Evolutionary conservation across 371 early-diverging fungal genomes (phyloP).

Genomic region (Rhizopus stolonifer): DNA sequence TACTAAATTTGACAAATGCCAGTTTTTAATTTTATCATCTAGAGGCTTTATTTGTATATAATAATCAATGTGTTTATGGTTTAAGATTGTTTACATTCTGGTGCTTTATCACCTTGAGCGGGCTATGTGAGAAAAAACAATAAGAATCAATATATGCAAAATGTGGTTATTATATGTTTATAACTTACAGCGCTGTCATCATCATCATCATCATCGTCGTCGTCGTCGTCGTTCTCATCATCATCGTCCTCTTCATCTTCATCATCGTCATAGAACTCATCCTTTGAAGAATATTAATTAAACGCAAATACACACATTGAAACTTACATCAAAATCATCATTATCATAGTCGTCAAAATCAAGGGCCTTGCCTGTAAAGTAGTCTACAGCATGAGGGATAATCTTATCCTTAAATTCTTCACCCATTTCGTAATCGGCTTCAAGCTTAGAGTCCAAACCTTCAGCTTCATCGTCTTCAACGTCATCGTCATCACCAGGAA

Average conservation of each 20-base stretch:
- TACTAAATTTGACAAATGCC: no score
- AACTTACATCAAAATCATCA: conserved; percentile 70
- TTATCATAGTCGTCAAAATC: conserved; percentile 67
- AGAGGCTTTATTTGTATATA: background rate
- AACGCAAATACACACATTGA: conserved; percentile 7
- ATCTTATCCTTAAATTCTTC: conserved; percentile 95
- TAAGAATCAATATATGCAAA: background rate
- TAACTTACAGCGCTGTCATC: conserved; percentile 37
- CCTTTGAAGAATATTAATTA: conserved; percentile 27
- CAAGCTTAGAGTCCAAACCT: conserved; percentile 75
- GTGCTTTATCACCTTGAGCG: conserved; percentile 57
- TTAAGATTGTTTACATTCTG: conserved; percentile 65
- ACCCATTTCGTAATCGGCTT: conserved; percentile 93
- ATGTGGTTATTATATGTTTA: background rate
- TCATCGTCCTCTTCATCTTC: conserved; percentile 54
- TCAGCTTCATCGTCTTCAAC: conserved; percentile 77
- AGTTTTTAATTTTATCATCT: no score
- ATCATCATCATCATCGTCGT: conserved; percentile 62
- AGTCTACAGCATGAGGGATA: conserved; percentile 94
- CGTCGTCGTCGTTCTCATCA: conserved; percentile 35
- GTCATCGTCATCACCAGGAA: conserved; percentile 74
- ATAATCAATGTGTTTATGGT: background rate
- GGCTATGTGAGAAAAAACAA: conserved; percentile 20
- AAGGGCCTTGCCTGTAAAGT: conserved; percentile 97
- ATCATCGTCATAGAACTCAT: conserved; percentile 63